These are phyloP conservation scores for Globomyces sp. DNA, from an alignment of 371 early-diverging fungal genomes.

Conservation along the genomic window DNA sequence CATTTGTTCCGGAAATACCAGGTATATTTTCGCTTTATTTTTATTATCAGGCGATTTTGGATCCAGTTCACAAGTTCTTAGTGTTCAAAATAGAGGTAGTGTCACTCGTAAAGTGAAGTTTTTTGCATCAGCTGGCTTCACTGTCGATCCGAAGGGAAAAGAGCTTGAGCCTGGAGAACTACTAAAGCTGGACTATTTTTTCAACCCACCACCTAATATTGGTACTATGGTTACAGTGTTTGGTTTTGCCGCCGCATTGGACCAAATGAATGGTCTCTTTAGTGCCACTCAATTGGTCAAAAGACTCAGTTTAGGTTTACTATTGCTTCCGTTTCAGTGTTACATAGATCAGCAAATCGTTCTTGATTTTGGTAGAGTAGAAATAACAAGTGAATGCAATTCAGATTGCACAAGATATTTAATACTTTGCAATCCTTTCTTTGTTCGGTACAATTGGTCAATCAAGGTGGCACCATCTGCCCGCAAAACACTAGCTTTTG, in stretches of 20 bases:
- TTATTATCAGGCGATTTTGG: constrained; percentile 4
- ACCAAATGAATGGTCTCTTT: constrained; percentile 40
- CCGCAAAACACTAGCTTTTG: constrained; percentile 29
- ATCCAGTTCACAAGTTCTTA: constrained; percentile 14
- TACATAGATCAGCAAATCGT: constrained; percentile 26
- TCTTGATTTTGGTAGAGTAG: constrained; percentile 53
- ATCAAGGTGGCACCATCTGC: constrained; percentile 39
- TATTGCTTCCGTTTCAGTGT: constrained; percentile 10
- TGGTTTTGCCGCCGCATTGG: constrained; percentile 48
- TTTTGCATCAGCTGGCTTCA: constrained; percentile 44
- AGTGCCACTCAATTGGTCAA: constrained; percentile 39
- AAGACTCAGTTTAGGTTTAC: not conserved
- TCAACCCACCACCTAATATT: constrained; percentile 42
- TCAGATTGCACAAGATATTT: constrained; percentile 41
- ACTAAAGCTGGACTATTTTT: constrained; percentile 45
- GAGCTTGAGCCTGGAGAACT: constrained; percentile 34
- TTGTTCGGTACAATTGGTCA: constrained; percentile 44
- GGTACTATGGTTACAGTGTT: constrained; percentile 37
- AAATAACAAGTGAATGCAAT: constrained; percentile 29
- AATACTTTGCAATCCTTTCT: constrained; percentile 43
- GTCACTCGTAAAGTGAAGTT: constrained; percentile 25
- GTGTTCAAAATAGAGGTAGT: constrained; percentile 25
- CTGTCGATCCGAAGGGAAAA: constrained; percentile 44
- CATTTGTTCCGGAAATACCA: constrained; percentile 12
- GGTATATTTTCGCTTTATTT: no score